A percentile compares a stretch with the other conserved stretches of the same genome.
Conservation (phyloP, 805 yeast genomes). For the Saccharomycopsis fodiens region DNA sequence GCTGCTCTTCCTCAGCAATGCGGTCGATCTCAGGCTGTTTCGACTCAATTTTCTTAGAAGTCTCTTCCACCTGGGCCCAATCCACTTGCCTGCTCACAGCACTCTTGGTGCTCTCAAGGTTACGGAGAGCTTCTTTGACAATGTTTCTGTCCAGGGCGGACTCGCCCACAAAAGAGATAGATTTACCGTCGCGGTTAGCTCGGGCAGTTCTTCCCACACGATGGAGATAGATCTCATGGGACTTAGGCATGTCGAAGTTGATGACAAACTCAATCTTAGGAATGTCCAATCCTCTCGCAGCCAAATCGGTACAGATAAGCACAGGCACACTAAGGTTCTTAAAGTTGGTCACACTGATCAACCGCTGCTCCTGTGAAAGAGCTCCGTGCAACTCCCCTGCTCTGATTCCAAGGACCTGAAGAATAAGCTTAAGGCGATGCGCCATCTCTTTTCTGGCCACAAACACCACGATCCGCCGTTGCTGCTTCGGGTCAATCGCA, state of each 20-base stretch:
- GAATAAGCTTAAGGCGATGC: slow-evolving; percentile 69
- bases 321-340: slow-evolving; percentile 79
- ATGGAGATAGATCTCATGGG: slow-evolving; percentile 85
- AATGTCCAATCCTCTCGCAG: slow-evolving; percentile 98
- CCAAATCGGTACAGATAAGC: slow-evolving; percentile 92
- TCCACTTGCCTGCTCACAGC: slow-evolving; percentile 89
- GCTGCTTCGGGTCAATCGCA: slow-evolving; percentile 52
- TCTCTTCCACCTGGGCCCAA: slow-evolving; percentile 74
- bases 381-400: slow-evolving; percentile 82
- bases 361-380: slow-evolving; percentile 86
- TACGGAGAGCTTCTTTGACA: slow-evolving; percentile 73
- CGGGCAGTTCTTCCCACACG: slow-evolving; percentile 99
- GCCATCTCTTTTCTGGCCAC: slow-evolving; percentile 90
- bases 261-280: slow-evolving; percentile 94
- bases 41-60: slow-evolving; percentile 51
- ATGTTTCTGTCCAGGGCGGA: slow-evolving; percentile 76
- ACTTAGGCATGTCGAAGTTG: slow-evolving; percentile 93
- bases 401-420: slow-evolving; percentile 68
- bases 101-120: slow-evolving; percentile 31
- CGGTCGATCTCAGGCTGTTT: slow-evolving; percentile 62
- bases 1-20: slow-evolving; percentile 79
- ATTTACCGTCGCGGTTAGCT: slow-evolving; percentile 94
- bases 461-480: slow-evolving; percentile 77
- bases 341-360: slow-evolving; percentile 74
- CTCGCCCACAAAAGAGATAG: slow-evolving; percentile 93